A percentile compares a stretch with the other conserved stretches of the same genome.
Conservation (phyloP, 2,329 filamentous ascomycete species). For the Dactylellina sp. region DNA sequence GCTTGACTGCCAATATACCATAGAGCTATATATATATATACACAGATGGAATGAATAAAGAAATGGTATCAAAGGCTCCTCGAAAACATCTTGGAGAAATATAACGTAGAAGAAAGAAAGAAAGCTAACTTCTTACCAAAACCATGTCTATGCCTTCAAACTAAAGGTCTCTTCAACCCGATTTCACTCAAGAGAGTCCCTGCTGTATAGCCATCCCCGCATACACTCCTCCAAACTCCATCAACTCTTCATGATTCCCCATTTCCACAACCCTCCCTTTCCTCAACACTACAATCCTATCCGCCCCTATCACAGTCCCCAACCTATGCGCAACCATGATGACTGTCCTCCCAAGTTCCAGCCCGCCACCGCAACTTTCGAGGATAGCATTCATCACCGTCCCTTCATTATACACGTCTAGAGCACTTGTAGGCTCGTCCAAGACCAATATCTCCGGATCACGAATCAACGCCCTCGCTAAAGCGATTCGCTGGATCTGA, state of each 20-base stretch:
- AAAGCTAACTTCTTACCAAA: too few species aligned
- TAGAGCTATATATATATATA: background rate
- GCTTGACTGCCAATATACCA: background rate
- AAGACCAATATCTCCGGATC: slow-evolving; percentile 75
- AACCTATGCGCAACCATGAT: slow-evolving; percentile 70
- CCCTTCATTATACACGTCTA: slow-evolving; percentile 85
- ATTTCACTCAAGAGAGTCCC: slow-evolving; percentile 61
- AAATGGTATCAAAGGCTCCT: background rate
- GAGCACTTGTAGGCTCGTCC: slow-evolving; percentile 80
- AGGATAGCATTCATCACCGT: slow-evolving; percentile 73
- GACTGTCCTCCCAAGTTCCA: slow-evolving; percentile 79
- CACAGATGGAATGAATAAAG: background rate
- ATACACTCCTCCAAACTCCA: slow-evolving; percentile 68
- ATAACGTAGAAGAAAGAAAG: too few species aligned
- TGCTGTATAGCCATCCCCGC: slow-evolving; percentile 69
- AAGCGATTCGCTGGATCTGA: slow-evolving; percentile 82
- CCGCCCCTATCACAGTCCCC: slow-evolving; percentile 70
- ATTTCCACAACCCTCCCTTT: slow-evolving; percentile 68
- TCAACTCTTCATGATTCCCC: slow-evolving; percentile 69
- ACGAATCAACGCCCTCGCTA: slow-evolving; percentile 77
- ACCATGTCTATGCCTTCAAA: too few species aligned
- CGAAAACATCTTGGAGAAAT: background rate
- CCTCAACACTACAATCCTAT: slow-evolving; percentile 72
- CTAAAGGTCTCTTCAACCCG: too few species aligned
- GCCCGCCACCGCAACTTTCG: slow-evolving; percentile 72